Conservation (phyloP, 2,329 filamentous ascomycete species). For the Fusarium sp. region DNA sequence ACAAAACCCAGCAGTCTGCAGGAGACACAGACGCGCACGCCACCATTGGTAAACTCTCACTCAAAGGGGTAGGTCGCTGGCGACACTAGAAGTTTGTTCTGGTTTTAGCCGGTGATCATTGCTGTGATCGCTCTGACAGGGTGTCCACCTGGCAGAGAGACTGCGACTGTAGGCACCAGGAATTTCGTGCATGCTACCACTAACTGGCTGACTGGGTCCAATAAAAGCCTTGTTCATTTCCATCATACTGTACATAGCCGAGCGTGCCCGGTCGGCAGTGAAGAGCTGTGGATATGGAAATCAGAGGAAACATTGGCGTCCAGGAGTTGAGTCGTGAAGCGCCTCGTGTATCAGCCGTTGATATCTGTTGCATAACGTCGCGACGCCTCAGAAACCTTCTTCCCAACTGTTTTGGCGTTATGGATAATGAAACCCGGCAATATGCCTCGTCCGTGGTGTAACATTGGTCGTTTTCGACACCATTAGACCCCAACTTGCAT, state of each 20-base stretch:
- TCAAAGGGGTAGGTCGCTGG: constrained; percentile 38
- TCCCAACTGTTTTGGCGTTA: neutral
- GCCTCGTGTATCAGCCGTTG: constrained; percentile 36
- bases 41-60: constrained; percentile 28
- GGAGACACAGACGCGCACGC: constrained; percentile 6
- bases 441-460: constrained; percentile 14
- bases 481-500: constrained; percentile 19
- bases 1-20: neutral
- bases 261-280: constrained; percentile 11
- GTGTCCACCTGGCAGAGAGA: constrained; percentile 17
- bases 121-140: constrained; percentile 23
- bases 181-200: constrained; percentile 31
- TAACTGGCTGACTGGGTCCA: constrained; percentile 11
- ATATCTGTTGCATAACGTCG: constrained; percentile 4
- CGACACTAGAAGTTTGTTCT: constrained; percentile 13
- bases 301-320: constrained; percentile 10
- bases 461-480: constrained; percentile 28
- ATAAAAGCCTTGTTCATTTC: constrained; percentile 13
- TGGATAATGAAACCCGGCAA: constrained; percentile 9
- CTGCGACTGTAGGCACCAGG: constrained; percentile 24
- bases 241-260: constrained; percentile 1
- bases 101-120: constrained; percentile 32
- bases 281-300: constrained; percentile 3
- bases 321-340: constrained; percentile 18
- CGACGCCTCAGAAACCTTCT: constrained; percentile 20